Percentiles rank a stretch among this genome's conserved stretches.
phyloP scores from a whole-genome alignment of 1,284 basidiomycete species.

The Sphagnurus paluster region DNA sequence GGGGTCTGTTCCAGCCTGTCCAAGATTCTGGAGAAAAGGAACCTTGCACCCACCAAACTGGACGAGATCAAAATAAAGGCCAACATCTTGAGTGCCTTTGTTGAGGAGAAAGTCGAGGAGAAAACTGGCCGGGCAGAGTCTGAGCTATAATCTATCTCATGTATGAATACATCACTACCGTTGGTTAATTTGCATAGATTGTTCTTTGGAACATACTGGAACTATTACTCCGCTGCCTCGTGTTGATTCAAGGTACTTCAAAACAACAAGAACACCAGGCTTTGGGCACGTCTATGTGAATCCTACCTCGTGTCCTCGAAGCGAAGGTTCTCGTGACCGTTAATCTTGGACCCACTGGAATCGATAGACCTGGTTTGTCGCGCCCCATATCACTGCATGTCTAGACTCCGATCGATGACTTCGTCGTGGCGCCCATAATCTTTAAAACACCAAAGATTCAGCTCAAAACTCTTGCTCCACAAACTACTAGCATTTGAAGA shows the following conservation, averaged over 20 bases:
- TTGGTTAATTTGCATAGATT: slow-evolving; percentile 1
- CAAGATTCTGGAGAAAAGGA: slow-evolving; percentile 74
- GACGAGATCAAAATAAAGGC: slow-evolving; percentile 94
- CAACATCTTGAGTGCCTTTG: slow-evolving; percentile 84
- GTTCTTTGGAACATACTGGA: slow-evolving; percentile 1
- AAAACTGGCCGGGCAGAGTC: slow-evolving; percentile 42
- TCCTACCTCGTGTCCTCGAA: slow-evolving; percentile 26
- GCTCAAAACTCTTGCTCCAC: neutral
- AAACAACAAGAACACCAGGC: neutral
- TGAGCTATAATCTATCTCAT: slow-evolving; percentile 36
- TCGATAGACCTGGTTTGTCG: slow-evolving; percentile 15
- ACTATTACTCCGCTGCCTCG: neutral
- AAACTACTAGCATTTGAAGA: neutral
- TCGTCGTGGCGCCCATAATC: neutral
- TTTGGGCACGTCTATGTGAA: neutral
- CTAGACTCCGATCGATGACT: slow-evolving; percentile 11
- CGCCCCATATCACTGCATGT: slow-evolving; percentile 7
- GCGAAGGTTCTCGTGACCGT: slow-evolving; percentile 25
- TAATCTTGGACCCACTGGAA: slow-evolving; percentile 7
- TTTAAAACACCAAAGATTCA: slow-evolving; percentile 3
- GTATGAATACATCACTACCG: slow-evolving; percentile 3
- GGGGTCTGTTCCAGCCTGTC: slow-evolving; percentile 46
- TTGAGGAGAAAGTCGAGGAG: slow-evolving; percentile 48
- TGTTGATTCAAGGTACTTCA: neutral
- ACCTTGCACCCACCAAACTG: slow-evolving; percentile 74